phyloP scores from a whole-genome alignment of 2,329 filamentous ascomycete species.

The Aspergillus fructus region DNA sequence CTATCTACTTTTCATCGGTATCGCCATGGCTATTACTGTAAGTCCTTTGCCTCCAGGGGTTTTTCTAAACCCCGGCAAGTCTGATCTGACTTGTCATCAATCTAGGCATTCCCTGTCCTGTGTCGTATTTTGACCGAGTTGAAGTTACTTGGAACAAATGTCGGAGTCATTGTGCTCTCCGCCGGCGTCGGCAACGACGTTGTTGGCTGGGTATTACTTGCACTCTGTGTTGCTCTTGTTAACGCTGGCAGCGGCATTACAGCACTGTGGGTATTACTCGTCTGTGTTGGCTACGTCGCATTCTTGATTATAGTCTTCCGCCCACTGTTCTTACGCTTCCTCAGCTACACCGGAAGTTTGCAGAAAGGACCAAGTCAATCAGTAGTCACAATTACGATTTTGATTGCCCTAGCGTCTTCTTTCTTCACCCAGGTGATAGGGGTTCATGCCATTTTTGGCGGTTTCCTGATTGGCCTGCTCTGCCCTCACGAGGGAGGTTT shows the following conservation, averaged over 20 bases:
- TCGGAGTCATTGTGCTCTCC: slow-evolving; percentile 84
- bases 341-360: slow-evolving; percentile 72
- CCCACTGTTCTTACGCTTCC: slow-evolving; percentile 71
- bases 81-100: neutral
- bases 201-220: slow-evolving; percentile 85
- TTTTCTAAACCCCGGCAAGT: neutral
- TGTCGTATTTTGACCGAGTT: slow-evolving; percentile 92
- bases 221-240: slow-evolving; percentile 87
- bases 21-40: slow-evolving; percentile 88
- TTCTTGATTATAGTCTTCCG: slow-evolving; percentile 72
- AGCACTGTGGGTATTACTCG: slow-evolving; percentile 80
- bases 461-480: slow-evolving; percentile 84
- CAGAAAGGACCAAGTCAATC: slow-evolving; percentile 85
- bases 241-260: slow-evolving; percentile 81
- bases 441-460: slow-evolving; percentile 91
- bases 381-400: slow-evolving; percentile 77
- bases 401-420: slow-evolving; percentile 74
- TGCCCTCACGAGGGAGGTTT: slow-evolving; percentile 88
- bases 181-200: slow-evolving; percentile 94
- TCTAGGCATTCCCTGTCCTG: slow-evolving; percentile 75
- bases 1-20: slow-evolving; percentile 80
- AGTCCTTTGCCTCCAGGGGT: slow-evolving; percentile 17
- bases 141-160: slow-evolving; percentile 77
- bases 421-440: slow-evolving; percentile 92
- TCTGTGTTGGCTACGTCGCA: slow-evolving; percentile 70